A percentile compares a stretch with the other conserved stretches of the same genome.
Evolutionary conservation across 2,329 filamentous ascomycete species (phyloP).

Genomic region (Colletotrichum lentis): DNA sequence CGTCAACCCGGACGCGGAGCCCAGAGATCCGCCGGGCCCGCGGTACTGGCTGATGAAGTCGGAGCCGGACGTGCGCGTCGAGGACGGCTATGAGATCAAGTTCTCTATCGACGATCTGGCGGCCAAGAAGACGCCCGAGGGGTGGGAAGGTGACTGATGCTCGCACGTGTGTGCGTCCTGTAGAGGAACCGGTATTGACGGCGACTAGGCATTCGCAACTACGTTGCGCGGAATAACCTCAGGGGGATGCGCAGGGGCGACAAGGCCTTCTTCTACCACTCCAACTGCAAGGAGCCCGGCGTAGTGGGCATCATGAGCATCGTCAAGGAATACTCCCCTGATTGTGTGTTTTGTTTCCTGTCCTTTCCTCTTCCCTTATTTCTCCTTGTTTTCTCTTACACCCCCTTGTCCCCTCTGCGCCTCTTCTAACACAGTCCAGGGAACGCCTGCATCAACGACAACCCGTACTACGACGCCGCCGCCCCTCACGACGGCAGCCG

Average conservation of each 20-base stretch:
- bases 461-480: slow-evolving; percentile 85
- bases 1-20: slow-evolving; percentile 50
- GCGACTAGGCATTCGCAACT: slow-evolving; percentile 32
- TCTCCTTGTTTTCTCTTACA: too few species aligned
- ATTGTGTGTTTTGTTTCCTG: slow-evolving; percentile 62
- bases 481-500: slow-evolving; percentile 64
- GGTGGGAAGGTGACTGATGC: slow-evolving; percentile 80
- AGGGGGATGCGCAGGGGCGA: slow-evolving; percentile 91
- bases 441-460: slow-evolving; percentile 48
- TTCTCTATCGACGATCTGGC: slow-evolving; percentile 94
- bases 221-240: slow-evolving; percentile 82
- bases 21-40: slow-evolving; percentile 47
- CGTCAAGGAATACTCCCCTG: slow-evolving; percentile 81
- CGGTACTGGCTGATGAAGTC: slow-evolving; percentile 86
- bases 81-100: slow-evolving; percentile 86
- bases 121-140: slow-evolving; percentile 76
- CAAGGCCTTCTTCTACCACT: slow-evolving; percentile 96
- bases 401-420: too few species aligned
- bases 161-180: neutral
- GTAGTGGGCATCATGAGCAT: slow-evolving; percentile 91
- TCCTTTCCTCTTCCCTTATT: neutral
- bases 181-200: neutral
- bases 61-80: slow-evolving; percentile 85
- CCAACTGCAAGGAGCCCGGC: slow-evolving; percentile 87
- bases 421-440: slow-evolving; percentile 19